Evolutionary conservation across 306 rosid genomes (phyloP).

Genomic region (Glycine latifolia): DNA sequence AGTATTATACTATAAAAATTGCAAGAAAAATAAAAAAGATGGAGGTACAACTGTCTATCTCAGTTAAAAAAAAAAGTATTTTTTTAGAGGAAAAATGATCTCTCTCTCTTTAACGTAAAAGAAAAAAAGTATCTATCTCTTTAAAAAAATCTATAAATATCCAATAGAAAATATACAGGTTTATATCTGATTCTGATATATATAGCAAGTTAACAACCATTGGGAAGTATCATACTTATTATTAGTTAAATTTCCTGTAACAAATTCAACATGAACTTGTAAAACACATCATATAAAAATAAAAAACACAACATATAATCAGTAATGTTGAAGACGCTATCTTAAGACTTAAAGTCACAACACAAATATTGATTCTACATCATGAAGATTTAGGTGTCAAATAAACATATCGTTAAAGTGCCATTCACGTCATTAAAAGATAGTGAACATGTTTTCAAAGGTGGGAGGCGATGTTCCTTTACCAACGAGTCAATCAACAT

Average conservation of each 20-base stretch:
- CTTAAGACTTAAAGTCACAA: not conserved
- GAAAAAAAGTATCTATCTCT: too few species aligned
- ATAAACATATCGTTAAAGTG: not conserved
- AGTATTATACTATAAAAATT: too few species aligned
- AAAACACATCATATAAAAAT: not conserved
- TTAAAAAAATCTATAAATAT: not conserved
- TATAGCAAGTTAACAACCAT: too few species aligned
- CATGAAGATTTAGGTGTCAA: slow-evolving; percentile 7
- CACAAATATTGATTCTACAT: not conserved
- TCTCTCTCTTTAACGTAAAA: too few species aligned
- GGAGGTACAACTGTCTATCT: too few species aligned
- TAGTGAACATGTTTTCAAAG: not conserved
- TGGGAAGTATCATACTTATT: too few species aligned
- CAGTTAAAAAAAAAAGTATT: too few species aligned
- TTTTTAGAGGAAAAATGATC: too few species aligned
- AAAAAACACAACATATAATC: not conserved
- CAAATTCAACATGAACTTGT: not conserved
- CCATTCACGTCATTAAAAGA: not conserved
- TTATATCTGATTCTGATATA: not conserved
- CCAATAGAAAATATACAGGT: not conserved
- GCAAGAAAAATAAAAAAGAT: too few species aligned
- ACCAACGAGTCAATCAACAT: not conserved
- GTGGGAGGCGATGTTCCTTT: not conserved
- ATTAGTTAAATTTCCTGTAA: too few species aligned
- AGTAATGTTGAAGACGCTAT: not conserved